Conservation (phyloP, 345 rosid genomes). For the Cardiospermum halicacabum region DNA sequence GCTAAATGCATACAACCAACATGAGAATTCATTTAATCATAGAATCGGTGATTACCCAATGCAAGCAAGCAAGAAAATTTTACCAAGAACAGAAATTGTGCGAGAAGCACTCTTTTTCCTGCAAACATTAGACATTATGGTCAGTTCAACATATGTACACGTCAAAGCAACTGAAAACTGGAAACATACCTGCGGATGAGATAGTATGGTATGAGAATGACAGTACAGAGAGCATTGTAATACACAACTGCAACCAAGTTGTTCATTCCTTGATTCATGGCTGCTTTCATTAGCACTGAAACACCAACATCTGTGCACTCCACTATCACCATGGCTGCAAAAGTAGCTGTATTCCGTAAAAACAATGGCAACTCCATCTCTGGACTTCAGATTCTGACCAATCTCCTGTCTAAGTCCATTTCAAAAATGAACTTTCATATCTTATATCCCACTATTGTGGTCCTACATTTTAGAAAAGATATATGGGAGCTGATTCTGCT, state of each 20-base stretch:
- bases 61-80: slow-evolving; percentile 37
- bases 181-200: slow-evolving; percentile 30
- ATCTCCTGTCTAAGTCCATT: too few relatives aligned
- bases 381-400: not conserved
- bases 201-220: slow-evolving; percentile 39
- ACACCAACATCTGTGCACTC: slow-evolving; percentile 41
- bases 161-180: not conserved
- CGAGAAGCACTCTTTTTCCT: slow-evolving; percentile 32
- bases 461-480: not conserved
- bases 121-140: slow-evolving; percentile 4
- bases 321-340: slow-evolving; percentile 43
- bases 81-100: slow-evolving; percentile 20
- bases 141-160: not conserved
- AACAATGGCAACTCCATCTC: slow-evolving; percentile 16
- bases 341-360: slow-evolving; percentile 13
- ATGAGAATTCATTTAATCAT: not conserved
- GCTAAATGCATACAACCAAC: not conserved
- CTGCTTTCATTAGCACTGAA: slow-evolving; percentile 40
- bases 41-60: slow-evolving; percentile 25
- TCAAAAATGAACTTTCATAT: too few relatives aligned
- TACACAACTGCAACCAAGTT: slow-evolving; percentile 45
- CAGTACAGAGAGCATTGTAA: slow-evolving; percentile 39
- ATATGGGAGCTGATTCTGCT: not conserved
- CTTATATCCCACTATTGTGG: not conserved
- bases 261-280: slow-evolving; percentile 48